phyloP scores from a whole-genome alignment of 2,329 filamentous ascomycete species.

The Eurotiales sp. region DNA sequence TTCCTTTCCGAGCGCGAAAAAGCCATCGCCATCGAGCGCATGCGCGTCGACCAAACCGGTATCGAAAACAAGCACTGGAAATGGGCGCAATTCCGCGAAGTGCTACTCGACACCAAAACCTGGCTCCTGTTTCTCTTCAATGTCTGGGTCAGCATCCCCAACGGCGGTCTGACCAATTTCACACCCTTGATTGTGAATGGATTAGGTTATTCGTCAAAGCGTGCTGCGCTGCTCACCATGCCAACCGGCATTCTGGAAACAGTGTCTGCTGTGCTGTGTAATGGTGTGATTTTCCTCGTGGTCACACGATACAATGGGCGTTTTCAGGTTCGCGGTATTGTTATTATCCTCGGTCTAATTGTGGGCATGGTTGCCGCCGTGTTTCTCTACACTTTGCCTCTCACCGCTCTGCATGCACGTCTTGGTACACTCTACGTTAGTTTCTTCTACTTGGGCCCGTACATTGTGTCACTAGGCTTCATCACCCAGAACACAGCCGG shows the following conservation, averaged over 20 bases:
- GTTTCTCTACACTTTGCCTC: background rate
- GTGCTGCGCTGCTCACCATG: conserved; percentile 18
- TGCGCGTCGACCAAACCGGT: background rate
- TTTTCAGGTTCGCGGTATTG: background rate
- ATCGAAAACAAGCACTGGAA: conserved; percentile 4
- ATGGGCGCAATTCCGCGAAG: background rate
- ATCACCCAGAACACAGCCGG: conserved; percentile 47
- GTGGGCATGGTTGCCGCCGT: background rate
- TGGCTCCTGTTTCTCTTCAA: conserved; percentile 28
- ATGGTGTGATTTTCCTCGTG: background rate
- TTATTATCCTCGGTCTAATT: conserved; percentile 41
- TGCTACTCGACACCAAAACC: background rate
- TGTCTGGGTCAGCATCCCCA: background rate
- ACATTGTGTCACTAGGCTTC: conserved; percentile 48
- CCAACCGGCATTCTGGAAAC: conserved; percentile 46
- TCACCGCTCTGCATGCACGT: conserved; percentile 36
- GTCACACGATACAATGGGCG: background rate
- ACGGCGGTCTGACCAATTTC: conserved; percentile 53
- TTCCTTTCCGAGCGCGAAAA: background rate
- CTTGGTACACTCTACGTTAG: conserved; percentile 43
- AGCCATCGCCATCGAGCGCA: background rate
- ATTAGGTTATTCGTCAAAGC: conserved; percentile 50
- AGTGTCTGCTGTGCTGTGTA: conserved; percentile 35
- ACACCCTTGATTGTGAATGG: conserved; percentile 57
- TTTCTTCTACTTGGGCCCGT: conserved; percentile 53